Base-by-base conservation (phyloP, 805 yeast species). In the Yarrowia sp. region DNA sequence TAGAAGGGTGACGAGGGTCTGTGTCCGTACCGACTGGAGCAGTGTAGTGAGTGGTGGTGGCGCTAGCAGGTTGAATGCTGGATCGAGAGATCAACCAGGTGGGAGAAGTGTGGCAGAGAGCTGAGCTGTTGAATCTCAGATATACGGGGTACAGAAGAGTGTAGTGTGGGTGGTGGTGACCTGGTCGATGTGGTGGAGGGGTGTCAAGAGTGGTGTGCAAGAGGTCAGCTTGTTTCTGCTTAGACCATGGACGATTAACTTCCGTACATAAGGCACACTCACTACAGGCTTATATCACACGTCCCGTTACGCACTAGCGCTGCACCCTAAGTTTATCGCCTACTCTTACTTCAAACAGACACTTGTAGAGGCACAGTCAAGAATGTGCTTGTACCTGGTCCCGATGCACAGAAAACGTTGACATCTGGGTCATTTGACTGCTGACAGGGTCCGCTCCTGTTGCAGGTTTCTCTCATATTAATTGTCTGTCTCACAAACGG, bases 271-370 rank as follows among this genome's bases (percentile, higher is more conserved):
- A 41, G 46, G 43, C 26, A 40, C 43, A 8, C 49, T 14, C 49
- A 26, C n/a, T 44, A 17, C 51, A 30, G 33, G 54, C 54, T 48
- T 48, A 48, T 32, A 48, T 48, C 54, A 33, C 58, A 33, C 41
- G 58, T 35, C 41, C 16, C n/a, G 3, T 6, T 8, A 21, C 16
- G 58, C 41, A 40, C 36, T 9, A 49, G 21, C 28, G 14, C 38
- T 54, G 61, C 61, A 54, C 24, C 17, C 26, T 12, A 54, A 54
- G 61, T 54, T 54, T 54, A 54, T 54, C 61, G 61, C 61, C 61
- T 54, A 24, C 61, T 54, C 61, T 54, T 54, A 46, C 61, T 54
- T 26, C 61, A 54, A 54, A 17, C 33, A 54, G 52, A 46, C 52
- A 10, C 28, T 28, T 8, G 28, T 4, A 14, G n/a, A 21, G 17